Evolutionary conservation across 1,284 basidiomycete species (phyloP).

Genomic region (Heimioporus retisporus): DNA sequence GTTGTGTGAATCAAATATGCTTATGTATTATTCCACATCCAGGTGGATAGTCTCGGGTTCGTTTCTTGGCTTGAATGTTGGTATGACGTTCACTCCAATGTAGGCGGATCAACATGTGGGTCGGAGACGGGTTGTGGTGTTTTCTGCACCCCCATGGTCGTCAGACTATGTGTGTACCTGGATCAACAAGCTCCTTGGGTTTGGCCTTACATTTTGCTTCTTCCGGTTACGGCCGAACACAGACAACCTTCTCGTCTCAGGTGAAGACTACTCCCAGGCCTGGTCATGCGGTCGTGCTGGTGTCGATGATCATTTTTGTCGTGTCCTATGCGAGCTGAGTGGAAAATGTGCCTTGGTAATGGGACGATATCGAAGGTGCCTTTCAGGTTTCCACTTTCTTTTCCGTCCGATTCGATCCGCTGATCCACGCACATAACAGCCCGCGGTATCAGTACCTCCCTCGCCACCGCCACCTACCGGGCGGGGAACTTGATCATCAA

Average conservation of each 20-base stretch:
- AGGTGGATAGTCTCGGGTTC: constrained; percentile 77
- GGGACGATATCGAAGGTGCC: constrained; percentile 83
- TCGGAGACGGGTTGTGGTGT: constrained; percentile 81
- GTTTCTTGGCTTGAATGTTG: not conserved
- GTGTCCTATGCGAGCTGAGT: constrained; percentile 85
- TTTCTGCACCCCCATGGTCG: constrained; percentile 82
- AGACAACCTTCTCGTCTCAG: constrained; percentile 76
- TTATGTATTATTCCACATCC: constrained; percentile 85
- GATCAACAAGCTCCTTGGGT: not conserved
- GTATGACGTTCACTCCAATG: constrained; percentile 19
- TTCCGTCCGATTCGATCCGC: too few species aligned
- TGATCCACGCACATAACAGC: constrained; percentile 45
- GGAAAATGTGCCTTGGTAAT: constrained; percentile 89
- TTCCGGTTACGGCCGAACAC: constrained; percentile 69
- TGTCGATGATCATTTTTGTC: constrained; percentile 86
- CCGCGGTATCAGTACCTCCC: constrained; percentile 83
- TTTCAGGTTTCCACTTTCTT: not conserved
- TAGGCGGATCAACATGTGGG: constrained; percentile 82
- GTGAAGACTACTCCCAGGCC: constrained; percentile 68
- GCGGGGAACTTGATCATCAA: constrained; percentile 82
- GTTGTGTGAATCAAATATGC: constrained; percentile 80
- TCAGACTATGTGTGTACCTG: constrained; percentile 72
- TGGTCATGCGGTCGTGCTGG: constrained; percentile 81
- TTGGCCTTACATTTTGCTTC: not conserved
- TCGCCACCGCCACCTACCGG: constrained; percentile 89